Evolutionary conservation across 1,284 basidiomycete species (phyloP).

Genomic region (Sanguinoderma infundibulare): DNA sequence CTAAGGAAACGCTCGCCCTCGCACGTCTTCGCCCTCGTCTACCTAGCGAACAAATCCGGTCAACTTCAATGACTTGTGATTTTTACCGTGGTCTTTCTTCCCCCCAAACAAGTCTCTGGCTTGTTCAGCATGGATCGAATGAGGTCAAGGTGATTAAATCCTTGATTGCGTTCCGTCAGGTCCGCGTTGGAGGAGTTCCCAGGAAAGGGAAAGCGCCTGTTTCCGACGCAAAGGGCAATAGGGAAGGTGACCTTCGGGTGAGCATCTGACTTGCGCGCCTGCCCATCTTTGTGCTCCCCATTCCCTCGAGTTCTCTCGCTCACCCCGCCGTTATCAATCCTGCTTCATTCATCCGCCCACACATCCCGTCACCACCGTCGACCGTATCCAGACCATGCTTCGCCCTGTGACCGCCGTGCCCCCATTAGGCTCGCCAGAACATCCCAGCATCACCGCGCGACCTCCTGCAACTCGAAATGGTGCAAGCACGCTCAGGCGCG

Average conservation of each 20-base stretch:
- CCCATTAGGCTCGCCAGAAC: background rate
- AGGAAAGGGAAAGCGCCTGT: slow-evolving; percentile 8
- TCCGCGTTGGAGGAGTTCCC: slow-evolving; percentile 21
- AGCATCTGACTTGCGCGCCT: slow-evolving; percentile 18
- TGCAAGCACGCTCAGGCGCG: background rate
- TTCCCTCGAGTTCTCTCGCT: slow-evolving; percentile 21
- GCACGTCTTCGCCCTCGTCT: too few relatives aligned
- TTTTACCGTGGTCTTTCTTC: too few relatives aligned
- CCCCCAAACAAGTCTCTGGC: too few relatives aligned
- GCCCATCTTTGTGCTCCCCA: slow-evolving; percentile 9
- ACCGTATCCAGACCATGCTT: background rate
- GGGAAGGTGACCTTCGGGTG: slow-evolving; percentile 13
- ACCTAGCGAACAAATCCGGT: too few relatives aligned
- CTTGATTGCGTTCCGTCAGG: background rate
- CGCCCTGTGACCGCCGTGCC: background rate
- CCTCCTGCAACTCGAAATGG: background rate
- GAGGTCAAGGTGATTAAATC: background rate
- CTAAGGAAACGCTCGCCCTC: too few relatives aligned
- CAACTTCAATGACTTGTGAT: too few relatives aligned
- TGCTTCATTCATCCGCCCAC: background rate
- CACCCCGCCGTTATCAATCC: background rate
- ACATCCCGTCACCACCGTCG: background rate
- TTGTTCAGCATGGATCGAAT: background rate
- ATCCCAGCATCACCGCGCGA: too few relatives aligned
- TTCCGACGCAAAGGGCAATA: slow-evolving; percentile 5